Conservation (phyloP, 2,329 filamentous ascomycete species). For the Nemania abortiva region DNA sequence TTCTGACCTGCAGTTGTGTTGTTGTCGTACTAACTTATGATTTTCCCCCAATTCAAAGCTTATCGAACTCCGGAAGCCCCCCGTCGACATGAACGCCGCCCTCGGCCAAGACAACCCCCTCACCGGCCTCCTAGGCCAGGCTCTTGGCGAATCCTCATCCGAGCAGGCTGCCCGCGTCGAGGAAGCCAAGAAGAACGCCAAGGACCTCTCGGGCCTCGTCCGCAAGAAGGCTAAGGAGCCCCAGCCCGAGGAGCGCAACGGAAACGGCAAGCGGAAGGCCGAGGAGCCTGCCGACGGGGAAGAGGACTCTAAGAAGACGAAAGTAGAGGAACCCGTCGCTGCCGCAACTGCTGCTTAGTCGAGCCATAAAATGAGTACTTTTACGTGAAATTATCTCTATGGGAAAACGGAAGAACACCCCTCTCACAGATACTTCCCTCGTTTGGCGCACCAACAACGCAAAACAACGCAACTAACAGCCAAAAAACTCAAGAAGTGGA, state of each 20-base stretch:
- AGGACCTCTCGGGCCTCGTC: conserved; percentile 79
- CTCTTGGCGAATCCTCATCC: conserved; percentile 71
- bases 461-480: not conserved
- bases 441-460: not conserved
- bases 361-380: not conserved
- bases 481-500: not conserved
- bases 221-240: conserved; percentile 67
- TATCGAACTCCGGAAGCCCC: conserved; percentile 74
- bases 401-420: not conserved
- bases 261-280: conserved; percentile 31
- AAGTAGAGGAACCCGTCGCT: not conserved
- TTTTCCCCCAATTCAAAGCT: conserved; percentile 60
- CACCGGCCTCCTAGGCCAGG: conserved; percentile 72
- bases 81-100: conserved; percentile 68
- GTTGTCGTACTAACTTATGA: conserved; percentile 33
- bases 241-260: conserved; percentile 48
- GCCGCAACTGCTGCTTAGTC: conserved; percentile 2
- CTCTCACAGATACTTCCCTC: not conserved
- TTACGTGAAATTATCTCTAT: not conserved
- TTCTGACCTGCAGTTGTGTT: conserved; percentile 9
- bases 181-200: conserved; percentile 79
- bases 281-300: conserved; percentile 17
- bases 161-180: conserved; percentile 74
- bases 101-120: conserved; percentile 64
- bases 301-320: not conserved